A percentile compares a stretch with the other conserved stretches of the same genome.
These are phyloP conservation scores for Teunomyces tritomae DNA, from an alignment of 805 yeast genomes.

Conservation along the genomic window DNA sequence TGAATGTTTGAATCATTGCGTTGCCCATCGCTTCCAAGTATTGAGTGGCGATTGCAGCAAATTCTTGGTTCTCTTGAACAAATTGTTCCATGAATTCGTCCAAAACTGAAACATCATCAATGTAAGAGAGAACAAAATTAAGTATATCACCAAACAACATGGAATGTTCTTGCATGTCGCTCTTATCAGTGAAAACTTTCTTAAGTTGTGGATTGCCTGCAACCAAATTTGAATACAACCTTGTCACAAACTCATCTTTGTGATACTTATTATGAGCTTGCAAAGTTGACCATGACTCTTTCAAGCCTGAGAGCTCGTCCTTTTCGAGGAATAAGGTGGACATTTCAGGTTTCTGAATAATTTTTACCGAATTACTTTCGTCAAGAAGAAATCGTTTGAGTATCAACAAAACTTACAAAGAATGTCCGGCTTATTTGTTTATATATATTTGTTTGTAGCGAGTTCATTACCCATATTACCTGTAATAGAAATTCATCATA, in stretches of 20 bases:
- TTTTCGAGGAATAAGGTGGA: slow-evolving; percentile 3
- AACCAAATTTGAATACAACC: slow-evolving; percentile 33
- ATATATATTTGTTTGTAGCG: background rate
- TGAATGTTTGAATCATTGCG: slow-evolving; percentile 36
- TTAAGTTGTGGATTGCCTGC: slow-evolving; percentile 27
- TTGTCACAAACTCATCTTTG: slow-evolving; percentile 28
- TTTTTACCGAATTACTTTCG: background rate
- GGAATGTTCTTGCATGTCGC: slow-evolving; percentile 28
- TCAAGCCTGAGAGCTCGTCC: slow-evolving; percentile 20
- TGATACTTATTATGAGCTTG: slow-evolving; percentile 28
- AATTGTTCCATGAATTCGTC: slow-evolving; percentile 35
- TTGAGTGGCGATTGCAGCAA: slow-evolving; percentile 20
- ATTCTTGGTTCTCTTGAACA: slow-evolving; percentile 26
- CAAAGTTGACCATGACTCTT: slow-evolving; percentile 34
- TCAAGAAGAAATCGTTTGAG: background rate
- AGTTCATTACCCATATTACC: background rate
- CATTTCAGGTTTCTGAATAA: background rate
- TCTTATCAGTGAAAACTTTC: slow-evolving; percentile 22
- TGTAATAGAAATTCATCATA: background rate
- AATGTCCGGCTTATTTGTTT: background rate
- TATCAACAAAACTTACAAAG: background rate
- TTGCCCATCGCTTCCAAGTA: slow-evolving; percentile 45
- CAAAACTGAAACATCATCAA: slow-evolving; percentile 25
- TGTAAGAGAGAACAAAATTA: slow-evolving; percentile 28
- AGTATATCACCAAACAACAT: slow-evolving; percentile 36